Conservation (phyloP, 148 eudicot species). For the Spergularia bocconei region DNA sequence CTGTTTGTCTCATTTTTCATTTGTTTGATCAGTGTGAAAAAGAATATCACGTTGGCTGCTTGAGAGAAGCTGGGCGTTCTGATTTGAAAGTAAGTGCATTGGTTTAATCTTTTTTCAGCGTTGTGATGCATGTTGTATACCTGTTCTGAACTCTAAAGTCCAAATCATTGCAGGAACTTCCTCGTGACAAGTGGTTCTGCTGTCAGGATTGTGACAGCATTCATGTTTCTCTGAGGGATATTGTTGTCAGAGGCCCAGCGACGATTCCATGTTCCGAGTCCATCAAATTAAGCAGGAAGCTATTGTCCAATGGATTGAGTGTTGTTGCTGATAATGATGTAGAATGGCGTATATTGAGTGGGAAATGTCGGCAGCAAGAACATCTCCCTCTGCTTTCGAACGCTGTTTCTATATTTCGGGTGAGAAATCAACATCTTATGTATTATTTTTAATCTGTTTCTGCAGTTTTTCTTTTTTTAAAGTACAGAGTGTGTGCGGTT, state of each 20-base stretch:
- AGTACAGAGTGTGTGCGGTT: not conserved
- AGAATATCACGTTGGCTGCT: conserved; percentile 95
- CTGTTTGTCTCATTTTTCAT: conserved; percentile 1
- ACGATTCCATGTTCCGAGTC: conserved; percentile 45
- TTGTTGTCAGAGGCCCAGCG: conserved; percentile 48
- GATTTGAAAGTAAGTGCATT: conserved; percentile 69
- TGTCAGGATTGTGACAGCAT: conserved; percentile 65
- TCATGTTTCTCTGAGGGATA: conserved; percentile 47
- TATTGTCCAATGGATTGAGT: conserved; percentile 39
- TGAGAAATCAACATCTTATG: conserved; percentile 33
- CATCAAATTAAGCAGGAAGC: conserved; percentile 42
- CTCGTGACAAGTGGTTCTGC: conserved; percentile 88
- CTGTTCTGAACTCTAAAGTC: not conserved
- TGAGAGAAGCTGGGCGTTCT: conserved; percentile 63
- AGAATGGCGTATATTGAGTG: conserved; percentile 73
- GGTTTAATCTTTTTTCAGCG: not conserved
- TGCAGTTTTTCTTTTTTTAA: not conserved
- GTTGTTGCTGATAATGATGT: conserved; percentile 45
- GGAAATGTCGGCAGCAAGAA: conserved; percentile 71
- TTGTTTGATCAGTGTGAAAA: conserved; percentile 71
- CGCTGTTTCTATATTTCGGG: conserved; percentile 85
- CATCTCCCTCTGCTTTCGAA: conserved; percentile 64
- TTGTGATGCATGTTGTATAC: conserved; percentile 4
- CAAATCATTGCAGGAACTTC: conserved; percentile 60
- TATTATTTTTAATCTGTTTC: not conserved